Conservation (phyloP, 2,329 filamentous ascomycete genomes). For the Dryadomyces quercus-mongolicae region DNA sequence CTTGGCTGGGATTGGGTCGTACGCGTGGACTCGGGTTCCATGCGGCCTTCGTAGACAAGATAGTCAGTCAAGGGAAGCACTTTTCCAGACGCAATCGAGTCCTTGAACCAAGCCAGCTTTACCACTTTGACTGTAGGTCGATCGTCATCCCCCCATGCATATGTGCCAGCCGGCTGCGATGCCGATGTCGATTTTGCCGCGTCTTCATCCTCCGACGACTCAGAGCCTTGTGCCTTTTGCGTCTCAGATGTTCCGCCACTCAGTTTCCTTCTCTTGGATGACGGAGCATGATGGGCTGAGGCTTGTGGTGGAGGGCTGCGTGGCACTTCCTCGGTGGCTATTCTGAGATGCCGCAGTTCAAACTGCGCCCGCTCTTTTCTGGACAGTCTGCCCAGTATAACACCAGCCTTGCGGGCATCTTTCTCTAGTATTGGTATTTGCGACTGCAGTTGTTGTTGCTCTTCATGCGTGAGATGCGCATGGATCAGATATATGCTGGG, state of each 20-base stretch:
- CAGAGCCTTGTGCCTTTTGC: too few species aligned
- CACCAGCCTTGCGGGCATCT: constrained; percentile 55
- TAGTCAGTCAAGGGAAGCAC: constrained; percentile 38
- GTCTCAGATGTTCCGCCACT: background rate
- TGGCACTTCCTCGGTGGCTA: constrained; percentile 42
- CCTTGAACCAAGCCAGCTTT: constrained; percentile 45
- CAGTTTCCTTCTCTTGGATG: background rate
- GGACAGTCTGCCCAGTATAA: constrained; percentile 64
- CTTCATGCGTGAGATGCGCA: constrained; percentile 52
- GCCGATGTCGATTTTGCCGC: background rate
- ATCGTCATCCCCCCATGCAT: background rate
- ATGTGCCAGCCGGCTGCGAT: constrained; percentile 59
- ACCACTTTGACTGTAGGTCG: constrained; percentile 31
- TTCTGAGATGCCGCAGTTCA: constrained; percentile 58
- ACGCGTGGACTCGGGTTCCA: constrained; percentile 7
- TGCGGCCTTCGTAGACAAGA: constrained; percentile 40
- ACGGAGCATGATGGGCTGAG: too few species aligned
- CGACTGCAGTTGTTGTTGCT: constrained; percentile 52
- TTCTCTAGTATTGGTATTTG: constrained; percentile 56
- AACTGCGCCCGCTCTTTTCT: constrained; percentile 60
- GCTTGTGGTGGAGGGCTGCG: too few species aligned
- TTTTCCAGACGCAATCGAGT: constrained; percentile 32
- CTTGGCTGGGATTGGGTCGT: constrained; percentile 7
- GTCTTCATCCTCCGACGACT: too few species aligned
- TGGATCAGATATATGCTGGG: constrained; percentile 64